Base-by-base conservation (phyloP, 768 basidiomycete species). In the Phaffia australis region DNA sequence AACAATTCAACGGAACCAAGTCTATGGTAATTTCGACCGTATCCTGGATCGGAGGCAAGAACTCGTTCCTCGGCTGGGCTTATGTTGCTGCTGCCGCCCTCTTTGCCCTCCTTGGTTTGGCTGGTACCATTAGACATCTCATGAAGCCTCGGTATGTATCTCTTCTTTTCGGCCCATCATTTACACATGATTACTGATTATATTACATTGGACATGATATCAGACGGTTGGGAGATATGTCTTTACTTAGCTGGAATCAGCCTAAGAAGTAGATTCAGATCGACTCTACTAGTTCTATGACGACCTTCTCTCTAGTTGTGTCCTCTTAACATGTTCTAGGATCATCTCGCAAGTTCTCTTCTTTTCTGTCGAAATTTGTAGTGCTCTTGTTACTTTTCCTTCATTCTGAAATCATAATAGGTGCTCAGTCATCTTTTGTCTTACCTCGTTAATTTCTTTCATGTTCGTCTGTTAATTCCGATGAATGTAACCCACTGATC, bases 31-130 rank as follows among this genome's bases (percentile, higher is more conserved):
- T 99, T 69, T 92, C 92, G 54, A 98, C 94, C 3, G 91, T 95
- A 18, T 90, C 93, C 1, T 98, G 94, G 93, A 90, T 95, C 74
- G 95, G 95, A 15, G 95, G 95, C 50, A 93, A 94, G 79, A 97
- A 99, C 72, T 85, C 92, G 0, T 99, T 99, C 85, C 81, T 99
- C 23, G 95, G 95, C 9, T 98, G 93, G 91, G 89, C 92, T 1
- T 99, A 99, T 73, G 86, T 99, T 55, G 93, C 86, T 19, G 84
- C 91, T 1, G 85, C 93, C 1, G 83, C 82, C 21, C 80, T 97
- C 19, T 97, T 95, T 74, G 85, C 97, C 21, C 79, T 89, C 16
- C 83, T 99, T 51, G 92, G 89, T 29, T 76, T 98, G 58, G 81
- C 85, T 29, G 90, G 95, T 29, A 88, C 91, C n/a, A 83, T 88